Base-by-base conservation (phyloP, 129 eudicot genomes). In the Erigeron canadensis region DNA sequence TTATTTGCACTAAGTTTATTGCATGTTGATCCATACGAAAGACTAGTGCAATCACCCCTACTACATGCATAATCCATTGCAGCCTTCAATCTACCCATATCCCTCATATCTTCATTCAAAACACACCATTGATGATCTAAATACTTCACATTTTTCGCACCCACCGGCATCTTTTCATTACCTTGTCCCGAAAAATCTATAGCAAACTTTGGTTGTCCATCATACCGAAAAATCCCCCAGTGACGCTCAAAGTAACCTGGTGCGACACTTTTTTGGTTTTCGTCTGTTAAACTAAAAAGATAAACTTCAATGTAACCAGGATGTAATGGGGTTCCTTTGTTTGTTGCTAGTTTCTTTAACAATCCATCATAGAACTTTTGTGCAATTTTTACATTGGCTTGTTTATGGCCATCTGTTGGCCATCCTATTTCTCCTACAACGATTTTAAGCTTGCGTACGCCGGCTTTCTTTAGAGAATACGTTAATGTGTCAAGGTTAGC, bases 281-380 rank as follows among this genome's bases (percentile, higher is more conserved):
- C 77, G 6, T 72, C 77, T 5, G 63, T 72, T 11, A 72, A 54
- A 12, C 77, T 65, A 18, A 72, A 72, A 23, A 72, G 68, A 63
- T 72, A 72, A 46, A 72, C 77, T 17, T 72, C 77, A 15, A 72
- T 72, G 59, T 65, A 41, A 55, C 77, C 77, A 5, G 77, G 77
- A 34, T 65, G 45, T 10, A 72, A 69, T 16, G 77, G 77, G 12
- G 77, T 72, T 53, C 77, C 23, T 62, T 62, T 62, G 67, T 62
- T 62, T 0, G 23, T 13, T 39, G 46, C 67, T 38, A 62, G 10
- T 16, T 39, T 62, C 7, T 38, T 15, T 39, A 62, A n/a, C 19
- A 62, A 16, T 13, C 67, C 67, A 18, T 38, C n/a, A 23, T 62
- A 62, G 67, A 62, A 62, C 17, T 39, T 38, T 2, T 62, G 4